Percentiles rank a stretch among this genome's conserved stretches.
phyloP scores from a whole-genome alignment of 2,329 filamentous ascomycete species.

The Pseudogymnoascus sp. region DNA sequence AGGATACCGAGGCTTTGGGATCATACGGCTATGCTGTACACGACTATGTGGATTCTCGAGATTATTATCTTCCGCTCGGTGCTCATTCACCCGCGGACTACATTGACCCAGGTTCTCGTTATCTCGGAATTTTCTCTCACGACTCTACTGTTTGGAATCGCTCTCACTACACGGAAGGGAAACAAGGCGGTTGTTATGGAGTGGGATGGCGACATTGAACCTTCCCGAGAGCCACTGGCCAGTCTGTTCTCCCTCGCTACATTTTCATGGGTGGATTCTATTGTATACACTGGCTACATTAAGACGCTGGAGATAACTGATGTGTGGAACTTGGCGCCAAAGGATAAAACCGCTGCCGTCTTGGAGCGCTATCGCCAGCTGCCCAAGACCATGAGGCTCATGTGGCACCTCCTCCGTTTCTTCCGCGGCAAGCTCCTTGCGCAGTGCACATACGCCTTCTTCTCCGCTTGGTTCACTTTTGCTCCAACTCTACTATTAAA shows the following conservation, averaged over 20 bases:
- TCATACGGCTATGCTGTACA: conserved; percentile 81
- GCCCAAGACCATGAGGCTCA: conserved; percentile 71
- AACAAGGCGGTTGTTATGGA: conserved; percentile 84
- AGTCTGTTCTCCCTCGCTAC: conserved; percentile 82
- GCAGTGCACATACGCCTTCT: conserved; percentile 71
- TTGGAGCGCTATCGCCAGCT: conserved; percentile 76
- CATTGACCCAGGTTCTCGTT: conserved; percentile 52
- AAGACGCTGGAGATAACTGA: conserved; percentile 73
- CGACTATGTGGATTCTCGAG: conserved; percentile 69
- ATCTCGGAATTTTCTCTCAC: conserved; percentile 68
- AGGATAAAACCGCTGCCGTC: conserved; percentile 77
- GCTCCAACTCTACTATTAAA: conserved; percentile 84
- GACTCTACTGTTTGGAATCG: conserved; percentile 65
- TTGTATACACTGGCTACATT: conserved; percentile 84
- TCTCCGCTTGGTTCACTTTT: conserved; percentile 80
- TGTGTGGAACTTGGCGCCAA: conserved; percentile 86
- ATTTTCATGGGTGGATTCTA: conserved; percentile 83
- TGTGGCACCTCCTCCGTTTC: conserved; percentile 73
- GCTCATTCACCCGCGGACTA: conserved; percentile 66
- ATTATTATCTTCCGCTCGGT: conserved; percentile 76
- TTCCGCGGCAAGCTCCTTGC: conserved; percentile 69
- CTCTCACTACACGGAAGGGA: conserved; percentile 77
- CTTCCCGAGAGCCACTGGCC: conserved; percentile 77
- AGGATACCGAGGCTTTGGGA: conserved; percentile 74
- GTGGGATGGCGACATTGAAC: conserved; percentile 81